Base-by-base conservation (phyloP, 805 yeast species). In the Suhomyces sp. region DNA sequence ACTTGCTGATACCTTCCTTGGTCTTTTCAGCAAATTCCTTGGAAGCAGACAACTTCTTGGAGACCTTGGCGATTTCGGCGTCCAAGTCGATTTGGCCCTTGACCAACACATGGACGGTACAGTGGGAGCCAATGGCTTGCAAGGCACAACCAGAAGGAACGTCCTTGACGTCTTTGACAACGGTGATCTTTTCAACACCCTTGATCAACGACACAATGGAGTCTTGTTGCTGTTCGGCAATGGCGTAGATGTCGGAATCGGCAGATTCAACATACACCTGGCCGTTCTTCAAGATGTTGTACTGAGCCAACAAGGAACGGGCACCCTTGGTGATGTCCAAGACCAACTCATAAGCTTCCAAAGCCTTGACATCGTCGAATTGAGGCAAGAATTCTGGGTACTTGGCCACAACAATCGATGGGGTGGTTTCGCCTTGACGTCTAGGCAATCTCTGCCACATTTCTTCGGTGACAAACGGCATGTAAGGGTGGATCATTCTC, bases 391-490 rank as follows among this genome's bases (percentile, higher is more conserved):
- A 86, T 51, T 72, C 81, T 53, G 99, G 99, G 77, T 85, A 94
- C 48, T 78, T 62, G 42, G 97, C 96, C 67, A 83, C 83, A 49
- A 85, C 85, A 69, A 94, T 90, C 19, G 97, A 81, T 49, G 71
- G 76, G 26, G 90, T 77, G 22, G 73, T 72, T 63, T 89, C 97
- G 50, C 84, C 75, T 6, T 83, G 80, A 68, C 97, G 85, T 66
- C 88, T 87, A 63, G 98, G 98, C 66, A 94, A 78, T 74, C 98
- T 89, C 78, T 94, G 99, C 97, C 97, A 94, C 89, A 94, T 84
- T 79, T 94, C 99, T 74, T 94, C 99, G 47, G 98, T 87, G 60
- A 94, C 78, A 69, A 84, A 94, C 40, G 99, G 99, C 99, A 94
- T 94, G 79, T 90, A 94, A 70, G 99, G 99, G 69, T 93, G 98